phyloP scores from a whole-genome alignment of 139 green algal species.

The Chloropicon primus region DNA sequence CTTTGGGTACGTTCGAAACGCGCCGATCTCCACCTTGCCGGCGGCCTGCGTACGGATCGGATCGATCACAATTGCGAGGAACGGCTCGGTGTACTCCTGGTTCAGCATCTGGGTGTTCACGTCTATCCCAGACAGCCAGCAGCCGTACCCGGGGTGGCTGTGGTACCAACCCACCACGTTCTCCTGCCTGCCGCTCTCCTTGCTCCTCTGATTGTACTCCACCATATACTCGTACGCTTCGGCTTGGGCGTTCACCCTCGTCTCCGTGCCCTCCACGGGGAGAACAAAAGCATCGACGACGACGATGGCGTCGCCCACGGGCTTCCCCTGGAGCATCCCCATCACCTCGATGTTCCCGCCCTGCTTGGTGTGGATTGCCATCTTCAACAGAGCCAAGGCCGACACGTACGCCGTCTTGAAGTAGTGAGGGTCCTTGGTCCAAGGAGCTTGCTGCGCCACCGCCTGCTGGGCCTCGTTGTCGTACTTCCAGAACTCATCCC shows the following conservation, averaged over 20 bases:
- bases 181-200: slow-evolving; percentile 59
- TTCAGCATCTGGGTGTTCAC: slow-evolving; percentile 76
- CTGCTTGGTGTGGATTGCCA: slow-evolving; percentile 86
- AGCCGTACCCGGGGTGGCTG: slow-evolving; percentile 93
- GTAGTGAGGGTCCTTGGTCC: slow-evolving; percentile 38
- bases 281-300: slow-evolving; percentile 91
- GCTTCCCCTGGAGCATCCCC: slow-evolving; percentile 91
- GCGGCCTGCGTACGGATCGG: slow-evolving; percentile 87
- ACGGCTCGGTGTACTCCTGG: slow-evolving; percentile 84
- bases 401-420: slow-evolving; percentile 65
- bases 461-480: slow-evolving; percentile 45
- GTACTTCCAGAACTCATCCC: slow-evolving; percentile 64
- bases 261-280: slow-evolving; percentile 96
- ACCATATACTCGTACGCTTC: slow-evolving; percentile 95
- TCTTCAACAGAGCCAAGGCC: slow-evolving; percentile 90
- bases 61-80: slow-evolving; percentile 93
- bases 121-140: slow-evolving; percentile 94
- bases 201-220: slow-evolving; percentile 17
- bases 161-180: slow-evolving; percentile 99
- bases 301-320: slow-evolving; percentile 70
- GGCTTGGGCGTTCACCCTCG: slow-evolving; percentile 77
- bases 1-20: slow-evolving; percentile 61
- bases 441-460: slow-evolving; percentile 56
- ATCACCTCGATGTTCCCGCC: slow-evolving; percentile 93
- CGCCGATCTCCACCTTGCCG: slow-evolving; percentile 91